A percentile compares a stretch with the other conserved stretches of the same genome.
Conservation (phyloP, 106 monocot genomes). For the Phalaenopsis equestris region DNA sequence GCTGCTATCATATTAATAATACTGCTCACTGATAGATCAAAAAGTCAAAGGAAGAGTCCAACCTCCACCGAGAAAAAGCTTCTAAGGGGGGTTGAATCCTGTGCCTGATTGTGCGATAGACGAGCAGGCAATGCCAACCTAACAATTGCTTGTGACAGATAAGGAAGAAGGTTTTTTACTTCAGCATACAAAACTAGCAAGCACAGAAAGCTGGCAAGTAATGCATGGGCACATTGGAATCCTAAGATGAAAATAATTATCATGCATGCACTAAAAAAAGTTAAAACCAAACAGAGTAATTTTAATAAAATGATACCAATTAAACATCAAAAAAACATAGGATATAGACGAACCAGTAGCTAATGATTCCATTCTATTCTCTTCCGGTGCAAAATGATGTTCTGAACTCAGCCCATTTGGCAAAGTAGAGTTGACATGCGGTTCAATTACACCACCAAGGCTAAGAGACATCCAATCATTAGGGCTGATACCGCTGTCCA, state of each 20-base stretch:
- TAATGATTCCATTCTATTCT: conserved; percentile 27
- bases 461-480: conserved; percentile 80
- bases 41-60: too few species aligned
- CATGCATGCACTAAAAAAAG: background rate
- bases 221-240: background rate
- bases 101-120: too few species aligned
- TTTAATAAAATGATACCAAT: background rate
- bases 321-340: background rate
- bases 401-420: conserved; percentile 21
- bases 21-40: too few species aligned
- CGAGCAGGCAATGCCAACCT: background rate
- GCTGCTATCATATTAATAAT: too few species aligned
- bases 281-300: background rate
- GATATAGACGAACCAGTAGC: conserved; percentile 7
- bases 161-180: background rate
- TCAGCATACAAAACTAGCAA: background rate
- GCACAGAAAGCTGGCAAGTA: background rate
- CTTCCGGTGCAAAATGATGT: conserved; percentile 25
- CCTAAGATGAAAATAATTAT: background rate
- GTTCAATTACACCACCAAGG: conserved; percentile 39
- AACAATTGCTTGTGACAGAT: background rate
- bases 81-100: too few species aligned
- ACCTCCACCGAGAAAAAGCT: too few species aligned
- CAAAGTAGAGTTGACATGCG: conserved; percentile 18
- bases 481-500: conserved; percentile 25